Percentiles rank a stretch among this genome's conserved stretches.
Evolutionary conservation across 2,329 filamentous ascomycete genomes (phyloP).

Genomic region (Cytospora mali): DNA sequence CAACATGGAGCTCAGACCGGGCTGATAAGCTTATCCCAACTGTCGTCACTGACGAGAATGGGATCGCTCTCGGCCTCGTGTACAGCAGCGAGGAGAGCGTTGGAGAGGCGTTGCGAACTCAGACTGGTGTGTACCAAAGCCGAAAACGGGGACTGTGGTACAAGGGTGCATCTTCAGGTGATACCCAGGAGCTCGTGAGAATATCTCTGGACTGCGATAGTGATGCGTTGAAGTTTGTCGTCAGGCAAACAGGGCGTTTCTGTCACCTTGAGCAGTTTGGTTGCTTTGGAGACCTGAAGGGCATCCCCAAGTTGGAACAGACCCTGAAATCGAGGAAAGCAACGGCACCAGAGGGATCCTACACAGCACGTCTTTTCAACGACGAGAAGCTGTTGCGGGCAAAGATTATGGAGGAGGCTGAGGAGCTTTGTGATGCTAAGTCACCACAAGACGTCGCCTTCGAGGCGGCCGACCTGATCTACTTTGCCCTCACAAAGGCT

Average conservation of each 20-base stretch:
- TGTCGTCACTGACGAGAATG: slow-evolving; percentile 86
- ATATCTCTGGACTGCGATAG: slow-evolving; percentile 90
- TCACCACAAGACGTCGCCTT: slow-evolving; percentile 85
- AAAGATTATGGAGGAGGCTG: slow-evolving; percentile 98
- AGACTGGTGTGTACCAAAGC: slow-evolving; percentile 88
- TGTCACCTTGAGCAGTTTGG: slow-evolving; percentile 91
- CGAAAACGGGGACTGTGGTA: slow-evolving; percentile 94
- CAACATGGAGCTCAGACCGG: slow-evolving; percentile 78
- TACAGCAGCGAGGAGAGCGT: slow-evolving; percentile 95
- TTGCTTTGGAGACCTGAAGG: slow-evolving; percentile 85
- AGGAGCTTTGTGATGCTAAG: slow-evolving; percentile 87
- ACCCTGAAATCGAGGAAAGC: slow-evolving; percentile 80
- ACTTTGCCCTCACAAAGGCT: slow-evolving; percentile 92
- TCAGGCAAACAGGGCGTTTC: slow-evolving; percentile 88
- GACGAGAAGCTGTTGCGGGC: slow-evolving; percentile 87
- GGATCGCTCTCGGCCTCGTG: slow-evolving; percentile 82
- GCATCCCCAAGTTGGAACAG: slow-evolving; percentile 82
- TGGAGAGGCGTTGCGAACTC: slow-evolving; percentile 78
- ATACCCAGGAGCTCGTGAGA: slow-evolving; percentile 85
- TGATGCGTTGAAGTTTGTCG: slow-evolving; percentile 87
- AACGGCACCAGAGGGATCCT: slow-evolving; percentile 85
- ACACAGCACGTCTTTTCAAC: slow-evolving; percentile 89
- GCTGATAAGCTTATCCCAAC: slow-evolving; percentile 85
- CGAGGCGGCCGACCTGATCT: slow-evolving; percentile 92
- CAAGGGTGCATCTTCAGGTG: slow-evolving; percentile 92